Evolutionary conservation across 495 filamentous ascomycete species (phyloP).

Genomic region (Darksidea phi): DNA sequence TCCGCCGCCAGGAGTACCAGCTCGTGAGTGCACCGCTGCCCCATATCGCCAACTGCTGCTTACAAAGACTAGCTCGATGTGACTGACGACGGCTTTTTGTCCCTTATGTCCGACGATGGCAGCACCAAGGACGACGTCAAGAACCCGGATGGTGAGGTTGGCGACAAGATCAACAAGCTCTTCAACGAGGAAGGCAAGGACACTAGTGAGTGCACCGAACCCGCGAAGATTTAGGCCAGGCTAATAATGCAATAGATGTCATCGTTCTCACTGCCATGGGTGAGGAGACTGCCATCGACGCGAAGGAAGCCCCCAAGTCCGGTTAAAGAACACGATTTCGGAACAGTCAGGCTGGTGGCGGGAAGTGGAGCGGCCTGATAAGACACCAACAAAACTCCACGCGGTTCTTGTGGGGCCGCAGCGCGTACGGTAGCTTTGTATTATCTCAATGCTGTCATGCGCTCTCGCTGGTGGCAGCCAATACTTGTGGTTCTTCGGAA

Average conservation of each 20-base stretch:
- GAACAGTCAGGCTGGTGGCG: constrained; percentile 23
- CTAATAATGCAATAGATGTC: constrained; percentile 59
- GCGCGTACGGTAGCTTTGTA: constrained; percentile 24
- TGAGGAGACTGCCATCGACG: constrained; percentile 87
- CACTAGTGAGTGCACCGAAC: constrained; percentile 67
- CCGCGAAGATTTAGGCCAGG: neutral
- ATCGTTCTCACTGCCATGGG: constrained; percentile 93
- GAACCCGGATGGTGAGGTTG: constrained; percentile 83
- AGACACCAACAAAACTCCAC: constrained; percentile 19
- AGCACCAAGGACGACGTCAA: constrained; percentile 91
- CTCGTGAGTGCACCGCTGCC: constrained; percentile 65
- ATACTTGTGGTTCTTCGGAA: constrained; percentile 34
- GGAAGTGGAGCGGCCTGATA: constrained; percentile 15
- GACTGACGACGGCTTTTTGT: constrained; percentile 86
- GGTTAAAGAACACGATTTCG: constrained; percentile 39
- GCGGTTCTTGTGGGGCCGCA: constrained; percentile 5
- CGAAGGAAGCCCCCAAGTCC: constrained; percentile 76
- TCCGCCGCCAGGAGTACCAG: constrained; percentile 84
- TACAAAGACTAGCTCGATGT: constrained; percentile 67
- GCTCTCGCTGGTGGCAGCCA: constrained; percentile 23
- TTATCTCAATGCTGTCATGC: constrained; percentile 26
- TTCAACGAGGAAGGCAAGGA: constrained; percentile 75
- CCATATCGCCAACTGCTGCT: neutral
- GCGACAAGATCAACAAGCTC: constrained; percentile 73
- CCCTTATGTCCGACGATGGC: constrained; percentile 79